Base-by-base conservation (phyloP, 2,329 filamentous ascomycete genomes). In the Trichoderma breve region DNA sequence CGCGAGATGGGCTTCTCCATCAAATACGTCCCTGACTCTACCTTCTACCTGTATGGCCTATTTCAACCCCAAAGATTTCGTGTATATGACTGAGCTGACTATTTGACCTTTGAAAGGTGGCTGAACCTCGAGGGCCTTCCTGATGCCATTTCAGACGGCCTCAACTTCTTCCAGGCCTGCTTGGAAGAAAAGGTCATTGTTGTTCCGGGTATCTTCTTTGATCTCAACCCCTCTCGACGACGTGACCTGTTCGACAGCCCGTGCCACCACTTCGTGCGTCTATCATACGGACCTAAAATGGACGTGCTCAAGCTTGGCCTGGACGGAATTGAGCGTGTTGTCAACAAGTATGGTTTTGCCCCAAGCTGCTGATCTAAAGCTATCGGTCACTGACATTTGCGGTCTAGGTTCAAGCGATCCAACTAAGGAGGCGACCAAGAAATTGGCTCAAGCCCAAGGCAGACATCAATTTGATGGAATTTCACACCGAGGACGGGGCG, bases 111-210 rank as follows among this genome's bases (percentile, higher is more conserved):
- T 34, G 53, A 60, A 60, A 84, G 82, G 58, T 84, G 88, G 88
- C 82, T 90, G 73, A 88, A 87, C 83, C 90, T 88, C 76, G 90
- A 86, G 81, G 86, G 87, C 62, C 85, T 96, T 3, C 93, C 95
- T 0, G 87, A 88, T n/a, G 88, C 90, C 73, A 97, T 98, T 81
- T 91, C 92, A 73, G 95, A 98, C 80, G 95, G 95, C 9, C 85
- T 98, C 78, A 97, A 97, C 85, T 98, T 98, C 88, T 98, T 98
- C 89, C 90, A 96, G 81, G 94, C 94, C 34, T 96, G 96, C 79
- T 85, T 98, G 58, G 90, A 93, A 78, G 94, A 98, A 86, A 97
- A 97, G 87, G 93, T 97, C 76, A 98, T 98, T 79, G 94, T 98
- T 21, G 95, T 98, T 5, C 95, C 95, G 0, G 95, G 95, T 73